phyloP scores from a whole-genome alignment of 1,284 basidiomycete species.

The Cryptococcus amylolentus region DNA sequence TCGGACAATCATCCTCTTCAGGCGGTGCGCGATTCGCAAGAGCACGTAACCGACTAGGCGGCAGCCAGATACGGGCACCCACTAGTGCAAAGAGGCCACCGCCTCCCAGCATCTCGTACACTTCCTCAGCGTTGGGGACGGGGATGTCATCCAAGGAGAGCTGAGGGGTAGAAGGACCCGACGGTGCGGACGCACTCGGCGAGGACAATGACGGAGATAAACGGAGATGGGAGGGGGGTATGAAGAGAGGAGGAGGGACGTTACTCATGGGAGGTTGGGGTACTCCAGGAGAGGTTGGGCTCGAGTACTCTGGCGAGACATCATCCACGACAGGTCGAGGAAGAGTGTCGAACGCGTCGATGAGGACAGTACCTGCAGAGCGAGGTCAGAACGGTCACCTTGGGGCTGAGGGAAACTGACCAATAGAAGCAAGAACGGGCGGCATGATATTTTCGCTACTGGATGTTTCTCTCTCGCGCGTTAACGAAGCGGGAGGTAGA shows the following conservation, averaged over 20 bases:
- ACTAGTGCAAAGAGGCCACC: conserved; percentile 38
- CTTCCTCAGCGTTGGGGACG: conserved; percentile 5
- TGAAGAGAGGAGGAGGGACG: not conserved
- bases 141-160: conserved; percentile 12
- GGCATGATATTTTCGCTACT: no score
- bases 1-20: conserved; percentile 17
- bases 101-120: conserved; percentile 34
- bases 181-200: conserved; percentile 6
- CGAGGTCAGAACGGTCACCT: not conserved
- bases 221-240: not conserved
- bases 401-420: conserved; percentile 14
- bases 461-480: not conserved
- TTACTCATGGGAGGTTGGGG: not conserved
- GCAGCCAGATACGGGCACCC: conserved; percentile 38
- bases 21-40: conserved; percentile 25
- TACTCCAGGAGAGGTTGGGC: not conserved
- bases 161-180: conserved; percentile 20
- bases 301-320: not conserved
- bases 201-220: conserved; percentile 3
- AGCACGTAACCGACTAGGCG: conserved; percentile 19
- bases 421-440: conserved; percentile 32
- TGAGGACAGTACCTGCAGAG: conserved; percentile 30
- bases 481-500: not conserved
- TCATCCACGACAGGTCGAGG: conserved; percentile 16
- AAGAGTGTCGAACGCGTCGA: conserved; percentile 33